phyloP scores from a whole-genome alignment of 1,284 basidiomycete genomes.

The Ganoderma lucidum region DNA sequence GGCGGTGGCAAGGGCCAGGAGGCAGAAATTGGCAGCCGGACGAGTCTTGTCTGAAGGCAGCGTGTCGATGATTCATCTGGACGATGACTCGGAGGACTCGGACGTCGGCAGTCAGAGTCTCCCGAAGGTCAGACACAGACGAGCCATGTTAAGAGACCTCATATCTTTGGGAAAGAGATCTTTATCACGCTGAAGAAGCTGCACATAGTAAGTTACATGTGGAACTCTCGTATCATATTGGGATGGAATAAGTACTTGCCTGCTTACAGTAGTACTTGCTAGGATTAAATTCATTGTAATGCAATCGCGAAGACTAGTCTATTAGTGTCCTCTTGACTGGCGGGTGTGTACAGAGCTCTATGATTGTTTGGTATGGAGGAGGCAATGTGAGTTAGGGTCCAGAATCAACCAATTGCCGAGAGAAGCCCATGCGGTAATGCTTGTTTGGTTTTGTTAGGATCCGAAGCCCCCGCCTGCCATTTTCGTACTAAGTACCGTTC shows the following conservation, averaged over 20 bases:
- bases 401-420: neutral
- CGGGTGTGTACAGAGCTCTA: too few species aligned
- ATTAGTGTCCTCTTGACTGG: neutral
- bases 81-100: neutral
- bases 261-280: neutral
- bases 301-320: neutral
- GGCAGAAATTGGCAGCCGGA: constrained; percentile 1
- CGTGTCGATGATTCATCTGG: constrained; percentile 19
- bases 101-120: neutral
- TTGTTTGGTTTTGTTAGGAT: constrained; percentile 27
- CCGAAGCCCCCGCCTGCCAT: constrained; percentile 26
- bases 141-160: neutral
- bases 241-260: neutral
- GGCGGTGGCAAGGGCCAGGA: constrained; percentile 12
- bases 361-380: neutral
- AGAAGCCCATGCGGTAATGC: neutral
- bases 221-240: neutral
- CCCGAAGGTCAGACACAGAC: neutral
- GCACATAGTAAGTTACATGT: neutral
- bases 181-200: neutral
- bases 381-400: neutral
- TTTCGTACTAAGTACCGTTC: neutral
- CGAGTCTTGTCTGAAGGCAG: neutral
- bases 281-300: neutral
- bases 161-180: constrained; percentile 6